Evolutionary conservation across 352 stramenopile genomes (phyloP).

Genomic region (Globisporangium nunn): DNA sequence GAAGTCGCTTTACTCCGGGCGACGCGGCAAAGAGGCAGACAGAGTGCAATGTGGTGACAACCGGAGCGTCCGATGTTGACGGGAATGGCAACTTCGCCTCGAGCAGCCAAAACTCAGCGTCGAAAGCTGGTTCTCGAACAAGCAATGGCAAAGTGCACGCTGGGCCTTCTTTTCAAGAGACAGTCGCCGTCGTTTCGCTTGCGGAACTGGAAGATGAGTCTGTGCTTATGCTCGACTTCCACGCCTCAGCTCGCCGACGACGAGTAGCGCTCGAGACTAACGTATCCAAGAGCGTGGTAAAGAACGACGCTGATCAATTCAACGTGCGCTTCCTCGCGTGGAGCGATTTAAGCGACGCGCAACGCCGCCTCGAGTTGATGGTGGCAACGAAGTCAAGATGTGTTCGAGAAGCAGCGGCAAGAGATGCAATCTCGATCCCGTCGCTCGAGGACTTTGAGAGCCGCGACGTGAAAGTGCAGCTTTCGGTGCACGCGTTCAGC

Average conservation of each 20-base stretch:
- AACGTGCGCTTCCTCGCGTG: constrained; percentile 28
- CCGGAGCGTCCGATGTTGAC: constrained; percentile 11
- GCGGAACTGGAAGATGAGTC: constrained; percentile 36
- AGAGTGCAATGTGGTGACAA: constrained; percentile 36
- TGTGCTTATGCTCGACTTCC: constrained; percentile 40
- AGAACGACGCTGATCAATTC: background rate
- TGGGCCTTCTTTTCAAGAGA: constrained; percentile 19
- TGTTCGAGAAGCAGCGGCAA: constrained; percentile 27
- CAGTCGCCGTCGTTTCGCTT: constrained; percentile 39
- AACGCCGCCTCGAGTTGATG: constrained; percentile 46
- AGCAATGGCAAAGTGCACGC: background rate
- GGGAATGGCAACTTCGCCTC: constrained; percentile 1
- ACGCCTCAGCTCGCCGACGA: constrained; percentile 6
- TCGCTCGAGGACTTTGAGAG: constrained; percentile 36
- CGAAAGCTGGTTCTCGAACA: background rate
- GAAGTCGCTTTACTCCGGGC: constrained; percentile 21
- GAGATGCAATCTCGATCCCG: constrained; percentile 33
- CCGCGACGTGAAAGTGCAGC: constrained; percentile 32
- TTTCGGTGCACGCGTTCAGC: constrained; percentile 39
- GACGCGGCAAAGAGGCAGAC: constrained; percentile 22
- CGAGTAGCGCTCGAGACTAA: background rate
- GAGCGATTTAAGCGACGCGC: constrained; percentile 27
- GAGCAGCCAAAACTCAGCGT: background rate
- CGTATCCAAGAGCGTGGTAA: background rate
- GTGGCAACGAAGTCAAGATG: constrained; percentile 45